These are phyloP conservation scores for Epichloe brachyelytri DNA, from an alignment of 2,329 filamentous ascomycete species.

Conservation along the genomic window DNA sequence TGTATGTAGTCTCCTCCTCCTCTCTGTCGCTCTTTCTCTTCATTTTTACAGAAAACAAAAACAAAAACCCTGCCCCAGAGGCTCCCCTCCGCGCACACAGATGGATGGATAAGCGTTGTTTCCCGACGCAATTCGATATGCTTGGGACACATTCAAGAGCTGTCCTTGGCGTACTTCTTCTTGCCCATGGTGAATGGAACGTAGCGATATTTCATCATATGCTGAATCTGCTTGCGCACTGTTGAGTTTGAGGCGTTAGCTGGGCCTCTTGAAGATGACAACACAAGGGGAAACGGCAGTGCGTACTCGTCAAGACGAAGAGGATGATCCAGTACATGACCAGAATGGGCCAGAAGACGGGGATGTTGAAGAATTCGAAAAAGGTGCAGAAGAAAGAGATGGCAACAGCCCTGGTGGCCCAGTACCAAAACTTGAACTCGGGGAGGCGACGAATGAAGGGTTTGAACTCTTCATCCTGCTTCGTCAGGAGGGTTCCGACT, in stretches of 20 bases:
- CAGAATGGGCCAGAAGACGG: slow-evolving; percentile 97
- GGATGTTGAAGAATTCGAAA: slow-evolving; percentile 90
- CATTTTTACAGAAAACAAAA: not conserved
- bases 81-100: not conserved
- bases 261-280: not conserved
- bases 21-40: not conserved
- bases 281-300: not conserved
- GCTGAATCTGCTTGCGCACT: slow-evolving; percentile 99
- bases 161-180: slow-evolving; percentile 60
- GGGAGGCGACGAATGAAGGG: slow-evolving; percentile 92
- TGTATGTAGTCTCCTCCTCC: not conserved
- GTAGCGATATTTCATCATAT: slow-evolving; percentile 99
- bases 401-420: slow-evolving; percentile 72
- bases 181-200: slow-evolving; percentile 90
- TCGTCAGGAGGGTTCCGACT: slow-evolving; percentile 71
- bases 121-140: not conserved
- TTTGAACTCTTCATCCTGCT: slow-evolving; percentile 93
- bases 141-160: slow-evolving; percentile 21
- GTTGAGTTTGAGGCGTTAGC: slow-evolving; percentile 4
- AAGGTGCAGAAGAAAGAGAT: slow-evolving; percentile 82
- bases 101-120: not conserved
- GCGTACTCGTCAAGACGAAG: slow-evolving; percentile 86
- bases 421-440: slow-evolving; percentile 99
- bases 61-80: not conserved
- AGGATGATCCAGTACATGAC: slow-evolving; percentile 98